A percentile compares a stretch with the other conserved stretches of the same genome.
Conservation (phyloP, 2,329 filamentous ascomycete species). For the Venturia nashicola region DNA sequence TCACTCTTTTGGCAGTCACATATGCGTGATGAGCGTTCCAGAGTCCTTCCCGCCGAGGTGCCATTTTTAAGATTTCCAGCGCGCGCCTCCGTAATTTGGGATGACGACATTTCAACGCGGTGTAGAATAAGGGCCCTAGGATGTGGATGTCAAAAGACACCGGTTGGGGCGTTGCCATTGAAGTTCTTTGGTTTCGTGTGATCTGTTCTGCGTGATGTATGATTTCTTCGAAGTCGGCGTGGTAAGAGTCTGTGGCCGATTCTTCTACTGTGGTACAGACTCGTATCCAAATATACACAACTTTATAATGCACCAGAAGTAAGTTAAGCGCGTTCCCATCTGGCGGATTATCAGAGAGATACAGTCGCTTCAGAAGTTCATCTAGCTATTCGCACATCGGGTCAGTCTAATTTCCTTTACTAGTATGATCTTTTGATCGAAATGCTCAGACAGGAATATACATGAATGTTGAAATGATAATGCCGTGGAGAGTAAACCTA, state of each 20-base stretch:
- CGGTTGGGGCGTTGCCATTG: background rate
- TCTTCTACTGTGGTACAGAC: background rate
- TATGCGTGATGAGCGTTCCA: slow-evolving; percentile 2
- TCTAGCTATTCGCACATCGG: no score
- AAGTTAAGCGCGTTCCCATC: background rate
- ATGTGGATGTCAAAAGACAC: slow-evolving; percentile 4
- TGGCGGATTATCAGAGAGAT: background rate
- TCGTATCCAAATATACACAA: slow-evolving; percentile 4
- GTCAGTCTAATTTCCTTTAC: no score
- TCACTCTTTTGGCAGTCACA: background rate
- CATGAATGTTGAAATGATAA: no score
- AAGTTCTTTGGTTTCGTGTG: background rate
- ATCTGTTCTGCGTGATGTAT: background rate
- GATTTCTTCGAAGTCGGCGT: background rate
- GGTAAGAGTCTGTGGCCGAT: background rate
- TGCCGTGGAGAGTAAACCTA: background rate
- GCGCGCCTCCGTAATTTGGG: slow-evolving; percentile 1
- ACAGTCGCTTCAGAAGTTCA: no score
- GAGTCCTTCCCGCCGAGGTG: slow-evolving; percentile 2
- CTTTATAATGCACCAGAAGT: background rate
- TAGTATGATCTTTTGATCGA: no score
- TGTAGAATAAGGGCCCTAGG: background rate
- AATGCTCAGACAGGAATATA: no score
- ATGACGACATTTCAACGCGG: slow-evolving; percentile 9
- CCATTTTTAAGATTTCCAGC: background rate